Conservation (phyloP, 345 rosid genomes). For the Syzygium jambos region DNA sequence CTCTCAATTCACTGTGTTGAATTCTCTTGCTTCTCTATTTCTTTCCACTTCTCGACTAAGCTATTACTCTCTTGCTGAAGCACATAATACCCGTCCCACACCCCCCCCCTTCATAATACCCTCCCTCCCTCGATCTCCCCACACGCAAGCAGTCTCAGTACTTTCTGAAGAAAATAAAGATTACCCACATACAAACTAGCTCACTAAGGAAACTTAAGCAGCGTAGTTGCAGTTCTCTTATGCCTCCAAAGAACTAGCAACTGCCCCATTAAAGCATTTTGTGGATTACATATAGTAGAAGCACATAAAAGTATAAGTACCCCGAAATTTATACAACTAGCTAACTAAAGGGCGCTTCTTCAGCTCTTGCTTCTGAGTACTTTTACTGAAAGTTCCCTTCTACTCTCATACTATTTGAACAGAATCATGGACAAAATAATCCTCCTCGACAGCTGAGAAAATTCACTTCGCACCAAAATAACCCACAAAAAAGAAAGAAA, state of each 20-base stretch:
- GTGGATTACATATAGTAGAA: not conserved
- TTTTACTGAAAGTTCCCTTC: not conserved
- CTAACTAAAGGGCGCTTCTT: not conserved
- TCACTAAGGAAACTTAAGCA: not conserved
- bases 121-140: not conserved
- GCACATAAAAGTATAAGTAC: not conserved
- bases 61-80: not conserved
- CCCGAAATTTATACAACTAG: not conserved
- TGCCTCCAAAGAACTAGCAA: not conserved
- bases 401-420: not conserved
- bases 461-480: not conserved
- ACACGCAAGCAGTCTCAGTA: not conserved
- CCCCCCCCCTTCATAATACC: not conserved
- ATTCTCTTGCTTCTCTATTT: not conserved
- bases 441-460: not conserved
- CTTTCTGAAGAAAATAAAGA: not conserved
- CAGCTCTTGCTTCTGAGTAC: not conserved
- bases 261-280: not conserved
- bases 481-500: not conserved
- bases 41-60: not conserved
- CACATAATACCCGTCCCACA: too few relatives aligned
- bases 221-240: not conserved
- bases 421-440: not conserved
- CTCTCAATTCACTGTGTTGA: not conserved
- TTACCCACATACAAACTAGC: not conserved